Conservation (phyloP, 2,329 filamentous ascomycete genomes). For the Calycina marina region DNA sequence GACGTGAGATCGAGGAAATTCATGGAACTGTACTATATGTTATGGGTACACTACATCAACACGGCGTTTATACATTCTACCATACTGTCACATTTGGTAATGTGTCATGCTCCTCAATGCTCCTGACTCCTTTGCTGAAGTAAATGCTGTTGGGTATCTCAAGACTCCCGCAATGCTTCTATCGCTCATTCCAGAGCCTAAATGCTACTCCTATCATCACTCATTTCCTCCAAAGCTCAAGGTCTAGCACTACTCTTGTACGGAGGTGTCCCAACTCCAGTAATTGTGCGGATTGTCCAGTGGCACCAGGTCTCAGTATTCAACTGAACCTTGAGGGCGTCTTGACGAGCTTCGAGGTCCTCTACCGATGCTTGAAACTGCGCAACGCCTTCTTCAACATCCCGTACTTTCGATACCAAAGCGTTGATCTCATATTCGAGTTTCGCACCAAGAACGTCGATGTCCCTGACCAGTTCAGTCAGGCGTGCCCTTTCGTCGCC, state of each 20-base stretch:
- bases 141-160: conserved; percentile 20
- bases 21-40: too few relatives aligned
- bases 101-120: too few relatives aligned
- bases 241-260: conserved; percentile 8
- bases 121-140: too few relatives aligned
- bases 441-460: conserved; percentile 70
- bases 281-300: conserved; percentile 21
- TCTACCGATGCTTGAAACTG: conserved; percentile 70
- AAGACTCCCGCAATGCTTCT: conserved; percentile 13
- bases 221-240: too few relatives aligned
- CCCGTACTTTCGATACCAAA: conserved; percentile 65
- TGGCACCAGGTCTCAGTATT: conserved; percentile 21
- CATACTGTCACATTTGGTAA: too few relatives aligned
- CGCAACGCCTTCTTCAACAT: conserved; percentile 69
- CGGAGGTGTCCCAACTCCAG: conserved; percentile 21
- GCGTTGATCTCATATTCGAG: conserved; percentile 83
- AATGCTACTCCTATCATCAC: too few relatives aligned
- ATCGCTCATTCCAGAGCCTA: too few relatives aligned
- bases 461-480: conserved; percentile 57
- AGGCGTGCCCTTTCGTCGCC: conserved; percentile 53
- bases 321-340: conserved; percentile 37
- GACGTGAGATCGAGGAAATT: too few relatives aligned
- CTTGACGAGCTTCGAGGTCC: conserved; percentile 51
- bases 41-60: too few relatives aligned
- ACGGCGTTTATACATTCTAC: too few relatives aligned